These are phyloP conservation scores for Rhodotorula paludigena DNA, from an alignment of 768 basidiomycete genomes.

Conservation along the genomic window DNA sequence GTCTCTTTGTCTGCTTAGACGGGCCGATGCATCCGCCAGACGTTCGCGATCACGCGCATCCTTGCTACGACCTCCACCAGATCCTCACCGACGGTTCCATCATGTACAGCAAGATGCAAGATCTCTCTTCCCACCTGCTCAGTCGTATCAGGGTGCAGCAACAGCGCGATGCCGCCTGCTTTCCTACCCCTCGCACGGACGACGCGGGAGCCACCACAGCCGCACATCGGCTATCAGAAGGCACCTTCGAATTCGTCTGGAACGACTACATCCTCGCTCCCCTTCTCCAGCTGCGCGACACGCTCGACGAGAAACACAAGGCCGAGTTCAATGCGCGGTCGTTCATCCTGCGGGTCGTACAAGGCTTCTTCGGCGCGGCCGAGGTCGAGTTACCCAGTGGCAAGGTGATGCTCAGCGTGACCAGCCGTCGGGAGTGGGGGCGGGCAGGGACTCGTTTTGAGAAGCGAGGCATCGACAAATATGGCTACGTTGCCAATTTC, in stretches of 20 bases:
- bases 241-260: slow-evolving; percentile 11
- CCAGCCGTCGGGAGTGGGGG: slow-evolving; percentile 77
- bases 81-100: slow-evolving; percentile 4
- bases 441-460: slow-evolving; percentile 89
- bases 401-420: slow-evolving; percentile 66
- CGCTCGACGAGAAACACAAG: background rate
- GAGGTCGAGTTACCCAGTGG: slow-evolving; percentile 50
- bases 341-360: slow-evolving; percentile 85
- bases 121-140: slow-evolving; percentile 6
- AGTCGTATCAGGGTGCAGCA: background rate
- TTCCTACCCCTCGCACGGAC: background rate
- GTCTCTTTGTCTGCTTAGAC: too few species aligned
- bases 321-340: slow-evolving; percentile 52
- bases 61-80: background rate
- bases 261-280: slow-evolving; percentile 19
- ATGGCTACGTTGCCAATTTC: slow-evolving; percentile 88
- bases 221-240: background rate
- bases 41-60: background rate
- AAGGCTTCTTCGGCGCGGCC: slow-evolving; percentile 74
- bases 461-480: slow-evolving; percentile 85
- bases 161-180: background rate
- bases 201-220: background rate
- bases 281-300: background rate
- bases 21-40: too few species aligned
- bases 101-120: slow-evolving; percentile 5